Evolutionary conservation across 345 rosid genomes (phyloP).

Genomic region (Pseudoturritis turrita): DNA sequence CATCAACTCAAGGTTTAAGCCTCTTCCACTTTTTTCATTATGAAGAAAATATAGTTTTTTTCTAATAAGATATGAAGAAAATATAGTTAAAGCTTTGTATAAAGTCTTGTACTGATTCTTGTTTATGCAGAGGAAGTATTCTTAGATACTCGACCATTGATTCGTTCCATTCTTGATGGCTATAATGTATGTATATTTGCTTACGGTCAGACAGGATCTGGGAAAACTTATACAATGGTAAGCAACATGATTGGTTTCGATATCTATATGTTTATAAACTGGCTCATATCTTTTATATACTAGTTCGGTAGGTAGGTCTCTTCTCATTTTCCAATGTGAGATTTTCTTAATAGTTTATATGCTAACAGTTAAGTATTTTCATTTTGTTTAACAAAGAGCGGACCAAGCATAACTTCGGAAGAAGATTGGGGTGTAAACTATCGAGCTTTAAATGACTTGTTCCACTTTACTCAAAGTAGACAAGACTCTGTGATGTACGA

Average conservation of each 20-base stretch:
- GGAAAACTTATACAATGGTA: slow-evolving; percentile 94
- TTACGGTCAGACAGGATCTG: slow-evolving; percentile 92
- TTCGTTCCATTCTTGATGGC: slow-evolving; percentile 86
- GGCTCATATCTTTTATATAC: too few relatives aligned
- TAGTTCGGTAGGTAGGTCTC: too few relatives aligned
- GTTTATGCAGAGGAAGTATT: slow-evolving; percentile 63
- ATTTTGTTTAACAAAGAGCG: slow-evolving; percentile 47
- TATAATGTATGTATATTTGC: slow-evolving; percentile 89
- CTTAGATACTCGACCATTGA: slow-evolving; percentile 72
- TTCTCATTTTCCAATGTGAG: too few relatives aligned
- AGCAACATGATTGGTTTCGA: not conserved
- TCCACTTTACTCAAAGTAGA: slow-evolving; percentile 68
- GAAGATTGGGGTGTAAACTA: slow-evolving; percentile 92
- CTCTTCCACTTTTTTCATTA: not conserved
- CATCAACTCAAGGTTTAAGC: slow-evolving; percentile 66
- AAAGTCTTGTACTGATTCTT: not conserved
- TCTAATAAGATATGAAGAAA: not conserved
- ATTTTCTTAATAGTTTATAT: not conserved
- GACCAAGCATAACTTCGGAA: slow-evolving; percentile 60
- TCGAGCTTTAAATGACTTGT: slow-evolving; percentile 88
- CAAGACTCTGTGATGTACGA: slow-evolving; percentile 59
- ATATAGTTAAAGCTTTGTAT: not conserved
- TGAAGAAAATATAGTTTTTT: too few relatives aligned
- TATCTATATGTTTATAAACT: not conserved
- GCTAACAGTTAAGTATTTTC: not conserved